Evolutionary conservation across 306 rosid genomes (phyloP).

Genomic region (Heteromeles arbutifolia): DNA sequence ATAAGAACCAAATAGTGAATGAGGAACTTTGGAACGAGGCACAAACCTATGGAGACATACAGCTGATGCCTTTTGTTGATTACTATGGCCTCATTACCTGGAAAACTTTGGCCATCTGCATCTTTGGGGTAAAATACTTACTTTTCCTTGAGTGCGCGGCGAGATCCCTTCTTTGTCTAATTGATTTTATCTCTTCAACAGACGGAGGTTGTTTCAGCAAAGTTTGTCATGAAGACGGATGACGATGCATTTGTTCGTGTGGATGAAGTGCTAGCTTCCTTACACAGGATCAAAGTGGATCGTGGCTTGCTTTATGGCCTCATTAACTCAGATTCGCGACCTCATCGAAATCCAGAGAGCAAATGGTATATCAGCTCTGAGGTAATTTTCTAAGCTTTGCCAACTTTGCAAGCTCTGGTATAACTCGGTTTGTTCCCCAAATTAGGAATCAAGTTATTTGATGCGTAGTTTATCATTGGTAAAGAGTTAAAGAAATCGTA

Average conservation of each 20-base stretch:
- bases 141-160: conserved; percentile 14
- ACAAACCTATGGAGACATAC: conserved; percentile 81
- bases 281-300: conserved; percentile 44
- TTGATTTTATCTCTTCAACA: conserved; percentile 40
- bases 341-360: conserved; percentile 82
- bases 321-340: conserved; percentile 77
- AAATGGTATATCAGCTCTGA: conserved; percentile 91
- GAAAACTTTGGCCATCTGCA: conserved; percentile 92
- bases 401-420: background rate
- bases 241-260: conserved; percentile 96
- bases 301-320: conserved; percentile 85
- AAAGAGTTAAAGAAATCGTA: background rate
- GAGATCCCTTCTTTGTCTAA: conserved; percentile 21
- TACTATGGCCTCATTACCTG: conserved; percentile 93
- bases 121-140: conserved; percentile 72
- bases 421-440: background rate
- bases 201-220: conserved; percentile 94
- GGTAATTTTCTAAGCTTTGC: conserved; percentile 36
- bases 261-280: conserved; percentile 73
- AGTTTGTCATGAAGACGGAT: conserved; percentile 94
- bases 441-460: background rate
- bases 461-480: background rate
- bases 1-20: conserved; percentile 84
- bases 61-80: conserved; percentile 97
- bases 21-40: conserved; percentile 97